Evolutionary conservation across 2,329 filamentous ascomycete genomes (phyloP), one percentile per base, ranked within the genome.

Genomic region (Cadophora luteo-olivacea): DNA sequence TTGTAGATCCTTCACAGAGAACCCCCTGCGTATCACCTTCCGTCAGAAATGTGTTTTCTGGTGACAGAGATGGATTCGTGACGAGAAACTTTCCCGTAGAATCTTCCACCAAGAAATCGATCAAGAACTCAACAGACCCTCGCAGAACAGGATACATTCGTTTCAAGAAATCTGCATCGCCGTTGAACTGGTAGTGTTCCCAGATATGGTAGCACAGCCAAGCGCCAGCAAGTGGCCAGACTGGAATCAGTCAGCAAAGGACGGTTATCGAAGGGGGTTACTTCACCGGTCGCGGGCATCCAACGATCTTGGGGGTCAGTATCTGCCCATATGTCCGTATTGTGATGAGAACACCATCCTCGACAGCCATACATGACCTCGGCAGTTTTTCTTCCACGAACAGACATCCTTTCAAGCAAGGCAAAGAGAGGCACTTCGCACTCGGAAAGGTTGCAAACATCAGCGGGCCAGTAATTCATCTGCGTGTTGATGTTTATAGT

Each of bases 401-500:
- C 55, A 12, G 75, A 77, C 68, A 82, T 74, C 8, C 78, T 75
- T 29, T 82, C 78, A 2, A 83, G 73, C 1, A 80, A 72, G 25
- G 80, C 76, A 55, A 83, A 82, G 0, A 84, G 66, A 1, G 82
- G 81, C 3, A 73, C 61, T 52, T 82, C 77, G 24, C 78, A 79
- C 55, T 82, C 81, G 0, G 77, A 61, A n/a, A 78, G 65, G 54
- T 76, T 75, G 48, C 74, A 73, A 2, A 73, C 60, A 58, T 78
- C 75, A 12, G 76, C 74, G 0, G 76, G 79, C 84, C 83, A 86
- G 72, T 86, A 86, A 70, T 85, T 85, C 84, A 86, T 86, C 72
- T 86, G 80, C 0, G 81, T 76, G 52, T 85, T 86, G 73, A 85
- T 84, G 69, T 85, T 84, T 71, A 85, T 82, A 0, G 84, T 85